Base-by-base conservation (phyloP, 2,329 filamentous ascomycete genomes). In the Westerdykella sp. region DNA sequence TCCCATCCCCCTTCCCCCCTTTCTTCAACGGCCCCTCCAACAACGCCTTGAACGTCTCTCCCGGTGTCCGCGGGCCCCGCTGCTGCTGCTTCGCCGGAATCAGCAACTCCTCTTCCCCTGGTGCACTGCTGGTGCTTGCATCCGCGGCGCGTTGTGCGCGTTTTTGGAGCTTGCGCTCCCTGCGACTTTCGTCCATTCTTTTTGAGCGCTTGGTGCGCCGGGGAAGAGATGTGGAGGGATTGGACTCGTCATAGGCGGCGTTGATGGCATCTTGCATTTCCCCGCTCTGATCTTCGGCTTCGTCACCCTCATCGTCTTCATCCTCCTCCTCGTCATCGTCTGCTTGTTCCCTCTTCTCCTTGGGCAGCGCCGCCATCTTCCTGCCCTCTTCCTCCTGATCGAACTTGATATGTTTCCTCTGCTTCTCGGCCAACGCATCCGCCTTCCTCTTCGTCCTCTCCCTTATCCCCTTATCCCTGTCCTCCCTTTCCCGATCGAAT, bases 401-500 rank as follows among this genome's bases (percentile, higher is more conserved):
- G 46, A 65, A 65, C 32, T 55, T 60, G 43, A 47, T 58, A 37
- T 64, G 57, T 32, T 32, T 28, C 18, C 22, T 15, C 25, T 28
- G 25, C 25, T 28, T 28, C 22, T 13, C 23, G 4, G 6, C 15
- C 32, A 52, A 46, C 38, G 52, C 23, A 42, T 43, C 43, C 14
- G 54, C 57, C 40, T 55, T 57, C 39, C 58, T 36, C 34, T 54
- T 42, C 37, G 55, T 56, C 6, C 49, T 37, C n/a, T 56, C 59
- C 40, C 49, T 55, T 47, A 72, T 69, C 48, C 59, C 57, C 9
- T 56, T 63, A 43, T 59, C 51, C 39, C 60, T 51, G 51, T 67
- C 68, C 42, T 50, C 57, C 31, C 69, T 46, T 49, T 72, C 61
- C 12, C 56, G 46, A 51, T 74, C 71, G 47, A 68, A 72, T 50